Evolutionary conservation across 208 protist species (phyloP), one percentile per base, ranked within the genome.

Genomic region (Kentomonas sorsogonicus): DNA sequence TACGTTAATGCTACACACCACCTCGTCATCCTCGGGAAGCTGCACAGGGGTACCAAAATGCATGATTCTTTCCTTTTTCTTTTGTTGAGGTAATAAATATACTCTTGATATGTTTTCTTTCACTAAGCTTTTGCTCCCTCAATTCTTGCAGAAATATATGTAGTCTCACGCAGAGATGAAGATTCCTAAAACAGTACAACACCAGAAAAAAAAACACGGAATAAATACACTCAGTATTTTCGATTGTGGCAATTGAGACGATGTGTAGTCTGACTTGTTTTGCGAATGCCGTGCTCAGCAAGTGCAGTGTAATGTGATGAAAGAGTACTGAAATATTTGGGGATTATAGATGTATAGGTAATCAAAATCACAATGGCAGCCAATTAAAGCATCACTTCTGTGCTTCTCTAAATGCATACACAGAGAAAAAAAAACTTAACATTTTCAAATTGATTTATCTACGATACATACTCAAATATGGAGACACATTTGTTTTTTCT

Each of bases 1-100:
- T n/a, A 96, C 81, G 33, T 74, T 83, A 33, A 89, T 93, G 0
- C 79, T 79, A 0, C 74, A 83, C 15, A 96, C 72, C 0, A 96
- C 76, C 26, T 91, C 80, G 51, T 93, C 87, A 38, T 82, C 81
- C 5, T 63, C 67, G 26, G 76, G 11, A 11, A 38, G 11, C 5
- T 15, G 11, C 5, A 11, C 33, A 38, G 7, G 33, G 33, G 11
- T 38, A 5, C 33, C 7, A 15, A 38, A 38, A 38, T 38, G 33
- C 7, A 38, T 38, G 33, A 15, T 5, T 38, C 5, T 38, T 38
- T 38, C 5, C 33, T 5, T 38, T 38, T 11, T 15, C 33, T 38
- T 38, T 38, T 38, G 33, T 5, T 11, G 5, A 11, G 11, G 33
- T 36, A 36, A 36, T 11, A 36, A 15, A 11, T 36, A 36, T 5